A percentile compares a stretch with the other conserved stretches of the same genome.
These are phyloP conservation scores for Bidens hawaiensis DNA, from an alignment of 140 eudicot species.

Conservation along the genomic window DNA sequence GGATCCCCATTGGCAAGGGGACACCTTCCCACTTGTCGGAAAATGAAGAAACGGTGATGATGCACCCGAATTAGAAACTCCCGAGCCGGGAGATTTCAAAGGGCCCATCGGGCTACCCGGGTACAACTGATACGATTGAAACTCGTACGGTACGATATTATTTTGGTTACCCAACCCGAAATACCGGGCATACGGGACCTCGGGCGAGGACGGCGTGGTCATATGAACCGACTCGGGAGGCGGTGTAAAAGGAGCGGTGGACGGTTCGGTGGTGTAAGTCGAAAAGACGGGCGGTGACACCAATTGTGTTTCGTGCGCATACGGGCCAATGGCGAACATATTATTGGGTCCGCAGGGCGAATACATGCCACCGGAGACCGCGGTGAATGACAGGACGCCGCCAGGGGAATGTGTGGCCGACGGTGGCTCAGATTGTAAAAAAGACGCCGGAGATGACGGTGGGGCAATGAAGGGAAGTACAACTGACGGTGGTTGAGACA, in stretches of 20 bases:
- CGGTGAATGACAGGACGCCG: constrained; percentile 41
- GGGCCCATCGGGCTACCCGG: constrained; percentile 96
- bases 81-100: constrained; percentile 79
- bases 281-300: constrained; percentile 92
- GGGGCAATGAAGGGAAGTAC: constrained; percentile 41
- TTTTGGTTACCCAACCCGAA: constrained; percentile 57
- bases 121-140: constrained; percentile 79
- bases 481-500: constrained; percentile 46
- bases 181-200: constrained; percentile 91
- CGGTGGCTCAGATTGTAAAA: constrained; percentile 32
- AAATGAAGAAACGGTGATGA: constrained; percentile 72
- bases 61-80: constrained; percentile 76
- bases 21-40: constrained; percentile 34
- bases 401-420: constrained; percentile 33
- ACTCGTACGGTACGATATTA: constrained; percentile 55
- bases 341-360: constrained; percentile 75
- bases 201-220: constrained; percentile 96
- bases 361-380: constrained; percentile 63
- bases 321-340: constrained; percentile 80
- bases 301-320: constrained; percentile 82
- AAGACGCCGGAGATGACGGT: constrained; percentile 37
- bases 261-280: constrained; percentile 83
- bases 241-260: constrained; percentile 94
- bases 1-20: constrained; percentile 37
- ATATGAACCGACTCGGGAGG: constrained; percentile 83